Percentiles rank a stretch among this genome's conserved stretches.
phyloP scores from a whole-genome alignment of 139 green algal species.

The Cymbomonas tetramitiformis region DNA sequence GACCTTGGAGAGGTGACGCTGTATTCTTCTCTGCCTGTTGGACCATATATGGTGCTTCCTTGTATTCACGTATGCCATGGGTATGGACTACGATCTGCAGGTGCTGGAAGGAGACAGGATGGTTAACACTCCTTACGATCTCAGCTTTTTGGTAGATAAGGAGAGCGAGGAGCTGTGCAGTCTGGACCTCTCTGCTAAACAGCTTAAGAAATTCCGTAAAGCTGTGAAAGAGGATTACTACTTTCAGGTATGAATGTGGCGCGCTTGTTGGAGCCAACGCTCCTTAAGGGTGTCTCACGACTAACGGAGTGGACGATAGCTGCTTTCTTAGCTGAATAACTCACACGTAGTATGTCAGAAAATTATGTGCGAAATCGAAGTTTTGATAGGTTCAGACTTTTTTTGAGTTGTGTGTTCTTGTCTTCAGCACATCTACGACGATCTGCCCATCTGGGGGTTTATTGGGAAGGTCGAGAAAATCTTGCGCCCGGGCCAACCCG shows the following conservation, averaged over 20 bases:
- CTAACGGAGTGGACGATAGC: too few relatives aligned
- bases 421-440: constrained; percentile 57
- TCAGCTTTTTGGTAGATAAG: constrained; percentile 60
- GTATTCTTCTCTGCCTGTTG: constrained; percentile 6
- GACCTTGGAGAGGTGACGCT: constrained; percentile 83
- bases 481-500: constrained; percentile 24
- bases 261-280: too few relatives aligned
- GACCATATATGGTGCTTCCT: background rate
- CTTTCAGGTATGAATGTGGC: constrained; percentile 73
- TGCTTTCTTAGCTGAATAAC: background rate
- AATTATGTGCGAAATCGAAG: background rate
- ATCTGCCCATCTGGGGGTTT: constrained; percentile 76
- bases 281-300: too few relatives aligned
- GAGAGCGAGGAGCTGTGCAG: constrained; percentile 58
- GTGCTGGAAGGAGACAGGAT: constrained; percentile 41
- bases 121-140: constrained; percentile 63
- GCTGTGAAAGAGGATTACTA: constrained; percentile 74
- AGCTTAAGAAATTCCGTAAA: constrained; percentile 50
- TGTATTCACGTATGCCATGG: constrained; percentile 30
- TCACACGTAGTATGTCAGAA: background rate
- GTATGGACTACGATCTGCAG: constrained; percentile 47
- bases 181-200: constrained; percentile 39
- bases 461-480: constrained; percentile 29
- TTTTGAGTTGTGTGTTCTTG: constrained; percentile 33
- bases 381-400: background rate